A percentile compares a stretch with the other conserved stretches of the same genome.
phyloP scores from a whole-genome alignment of 176 grass and related monocot genomes.

The Carex myosuroides region DNA sequence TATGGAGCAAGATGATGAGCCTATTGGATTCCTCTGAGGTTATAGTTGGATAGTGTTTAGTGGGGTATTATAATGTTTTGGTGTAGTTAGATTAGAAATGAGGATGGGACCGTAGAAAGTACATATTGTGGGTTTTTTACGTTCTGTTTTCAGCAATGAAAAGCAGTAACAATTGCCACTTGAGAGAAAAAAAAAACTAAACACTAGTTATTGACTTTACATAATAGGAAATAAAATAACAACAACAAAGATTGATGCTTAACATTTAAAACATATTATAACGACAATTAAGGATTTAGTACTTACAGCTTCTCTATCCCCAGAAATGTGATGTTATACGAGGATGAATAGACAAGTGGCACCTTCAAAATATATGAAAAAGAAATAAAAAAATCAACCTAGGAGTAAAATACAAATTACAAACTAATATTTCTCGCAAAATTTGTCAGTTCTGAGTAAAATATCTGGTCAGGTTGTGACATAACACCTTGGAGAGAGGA shows the following conservation, averaged over 20 bases:
- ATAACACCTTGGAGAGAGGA: conserved; percentile 50
- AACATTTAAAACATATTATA: background rate
- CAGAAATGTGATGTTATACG: conserved; percentile 77
- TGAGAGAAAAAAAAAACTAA: background rate
- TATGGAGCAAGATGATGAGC: no score
- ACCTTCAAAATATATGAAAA: conserved; percentile 24
- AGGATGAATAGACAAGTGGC: conserved; percentile 68
- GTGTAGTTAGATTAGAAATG: background rate
- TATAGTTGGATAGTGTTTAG: background rate
- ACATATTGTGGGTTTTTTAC: background rate
- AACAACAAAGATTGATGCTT: background rate
- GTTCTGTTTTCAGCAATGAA: background rate
- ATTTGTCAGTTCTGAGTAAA: background rate
- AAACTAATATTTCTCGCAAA: background rate
- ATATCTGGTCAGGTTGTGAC: background rate
- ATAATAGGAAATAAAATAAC: background rate
- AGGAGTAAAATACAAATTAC: background rate
- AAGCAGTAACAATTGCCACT: background rate
- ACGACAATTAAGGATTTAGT: background rate
- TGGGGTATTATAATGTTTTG: background rate
- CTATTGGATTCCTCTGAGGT: no score
- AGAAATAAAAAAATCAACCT: background rate
- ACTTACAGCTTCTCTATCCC: conserved; percentile 92
- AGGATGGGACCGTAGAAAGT: background rate
- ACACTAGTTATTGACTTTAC: background rate